Base-by-base conservation (phyloP, 192 early-diverging fungal species). In the Dissophora globulifera region DNA sequence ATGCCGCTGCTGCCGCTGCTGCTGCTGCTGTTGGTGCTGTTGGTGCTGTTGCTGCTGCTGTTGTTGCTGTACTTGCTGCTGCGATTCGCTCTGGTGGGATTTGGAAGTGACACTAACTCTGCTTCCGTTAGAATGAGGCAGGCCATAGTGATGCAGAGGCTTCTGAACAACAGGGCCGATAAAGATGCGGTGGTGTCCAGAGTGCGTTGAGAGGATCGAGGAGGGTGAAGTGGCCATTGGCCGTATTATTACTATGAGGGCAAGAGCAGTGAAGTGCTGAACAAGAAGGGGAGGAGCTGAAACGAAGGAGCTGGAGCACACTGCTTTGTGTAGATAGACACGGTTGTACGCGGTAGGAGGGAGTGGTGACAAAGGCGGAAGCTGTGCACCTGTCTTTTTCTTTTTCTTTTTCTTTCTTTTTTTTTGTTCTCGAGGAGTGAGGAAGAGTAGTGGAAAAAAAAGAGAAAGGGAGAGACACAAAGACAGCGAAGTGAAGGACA, bases 111-210 rank as follows among this genome's bases (percentile, higher is more conserved):
- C 35, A 9, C 35, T 38, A 13, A 13, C 35, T 38, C 35, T 38
- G 35, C 7, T 38, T 6, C 35, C n/a, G n/a, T n/a, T n/a, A n/a
- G n/a, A n/a, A n/a, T 38, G 35, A 13, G 6, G 35, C 35, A 9
- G 35, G 35, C 13, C 7, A 6, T 25, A 1, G 33, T 16, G 25
- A n/a, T 40, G 40, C 10, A 38, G 12, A 20, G 50, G 43, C 33
- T 50, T 48, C 31, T 52, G 61, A 15, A 64, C 62, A 22, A 74
- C 49, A 9, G 69, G 69, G n/a, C 69, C 69, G 22, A 74, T 74
- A 33, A 74, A 74, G 47, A 74, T 74, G 13, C 69, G 47, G 27
- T 64, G 69, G 42, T 74, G 69, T 9, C 69, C 69, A 11, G 69
- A 74, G 15, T 74, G 69, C 11, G 69, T 74, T 0, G 69, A 74